These are phyloP conservation scores for Pleochaeta shiraiana DNA, from an alignment of 2,329 filamentous ascomycete genomes.

Conservation along the genomic window DNA sequence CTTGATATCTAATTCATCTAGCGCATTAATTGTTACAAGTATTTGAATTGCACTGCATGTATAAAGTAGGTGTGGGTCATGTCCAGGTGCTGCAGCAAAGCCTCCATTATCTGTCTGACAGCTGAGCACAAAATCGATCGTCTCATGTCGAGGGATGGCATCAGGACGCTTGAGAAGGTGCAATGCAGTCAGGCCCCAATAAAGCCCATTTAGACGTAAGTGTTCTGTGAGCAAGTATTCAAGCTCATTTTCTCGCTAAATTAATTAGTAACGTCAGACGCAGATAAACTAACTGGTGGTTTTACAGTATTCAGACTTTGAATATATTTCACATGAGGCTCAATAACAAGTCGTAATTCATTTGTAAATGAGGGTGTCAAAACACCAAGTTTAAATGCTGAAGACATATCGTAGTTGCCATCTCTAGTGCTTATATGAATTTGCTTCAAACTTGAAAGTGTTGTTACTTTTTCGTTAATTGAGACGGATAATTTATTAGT, in stretches of 20 bases:
- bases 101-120: slow-evolving; percentile 78
- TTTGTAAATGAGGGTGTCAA: too few relatives aligned
- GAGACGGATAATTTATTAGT: too few relatives aligned
- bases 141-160: slow-evolving; percentile 56
- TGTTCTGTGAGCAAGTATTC: slow-evolving; percentile 98
- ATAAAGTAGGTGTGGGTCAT: slow-evolving; percentile 91
- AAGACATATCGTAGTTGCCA: too few relatives aligned
- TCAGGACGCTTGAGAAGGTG: slow-evolving; percentile 67
- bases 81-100: slow-evolving; percentile 81
- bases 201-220: slow-evolving; percentile 81
- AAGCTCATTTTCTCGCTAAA: slow-evolving; percentile 69
- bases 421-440: too few relatives aligned
- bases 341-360: slow-evolving; percentile 17
- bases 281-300: slow-evolving; percentile 10
- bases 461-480: too few relatives aligned
- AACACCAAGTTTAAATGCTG: too few relatives aligned
- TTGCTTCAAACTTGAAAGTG: too few relatives aligned
- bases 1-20: slow-evolving; percentile 54
- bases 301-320: slow-evolving; percentile 71
- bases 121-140: slow-evolving; percentile 87
- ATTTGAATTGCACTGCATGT: slow-evolving; percentile 93
- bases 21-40: slow-evolving; percentile 63
- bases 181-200: slow-evolving; percentile 84
- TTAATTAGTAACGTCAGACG: slow-evolving; percentile 12
- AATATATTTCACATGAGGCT: slow-evolving; percentile 70